Evolutionary conservation across 805 yeast genomes (phyloP), one percentile per base, ranked within the genome.

Genomic region (Lipomyces chichibuensis): DNA sequence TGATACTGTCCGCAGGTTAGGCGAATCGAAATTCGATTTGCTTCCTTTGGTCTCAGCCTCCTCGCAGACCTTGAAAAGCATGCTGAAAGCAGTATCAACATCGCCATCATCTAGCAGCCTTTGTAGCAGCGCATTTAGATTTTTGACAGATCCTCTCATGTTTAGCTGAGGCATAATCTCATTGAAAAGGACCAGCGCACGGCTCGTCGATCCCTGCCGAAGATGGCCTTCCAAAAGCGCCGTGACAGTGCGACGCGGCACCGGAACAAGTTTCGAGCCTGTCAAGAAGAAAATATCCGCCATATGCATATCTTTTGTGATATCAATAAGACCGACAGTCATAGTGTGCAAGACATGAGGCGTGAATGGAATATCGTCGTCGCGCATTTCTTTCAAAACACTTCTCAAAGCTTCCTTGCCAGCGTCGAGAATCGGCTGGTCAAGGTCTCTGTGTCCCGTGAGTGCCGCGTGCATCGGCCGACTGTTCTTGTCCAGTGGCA

Each of bases 281-380:
- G 49, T 39, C 43, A 11, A 23, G 56, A 57, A 58, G 32, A 67
- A 20, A 14, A 17, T 3, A 23, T 67, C 69, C 6, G 58, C 69
- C 9, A 67, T 35, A 23, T 35, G n/a, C 70, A 65, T 67, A 51
- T 67, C 66, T 9, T 20, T 23, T 52, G 69, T 58, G n/a, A 67
- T 33, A 20, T 67, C 70, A 23, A 64, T 57, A 46, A 66, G 23
- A 29, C 70, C 70, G 20, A 53, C 55, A 23, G 61, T 51, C 65
- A 66, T 60, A 14, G 66, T 64, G 35, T 66, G 58, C n/a, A 65
- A 37, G 3, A 66, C 54, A 25, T 61, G 60, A 25, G 60, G 65
- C 49, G 67, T 64, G 58, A 56, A 57, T 25, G 57, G 57, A 20
- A 60, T 46, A 37, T 57, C 29, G 23, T 64, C 65, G 23, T 27